Percentiles rank a stretch among this genome's conserved stretches.
These are phyloP conservation scores for Coccomyxa subellipsoidea DNA, from an alignment of 163 green algal genomes.

Conservation along the genomic window DNA sequence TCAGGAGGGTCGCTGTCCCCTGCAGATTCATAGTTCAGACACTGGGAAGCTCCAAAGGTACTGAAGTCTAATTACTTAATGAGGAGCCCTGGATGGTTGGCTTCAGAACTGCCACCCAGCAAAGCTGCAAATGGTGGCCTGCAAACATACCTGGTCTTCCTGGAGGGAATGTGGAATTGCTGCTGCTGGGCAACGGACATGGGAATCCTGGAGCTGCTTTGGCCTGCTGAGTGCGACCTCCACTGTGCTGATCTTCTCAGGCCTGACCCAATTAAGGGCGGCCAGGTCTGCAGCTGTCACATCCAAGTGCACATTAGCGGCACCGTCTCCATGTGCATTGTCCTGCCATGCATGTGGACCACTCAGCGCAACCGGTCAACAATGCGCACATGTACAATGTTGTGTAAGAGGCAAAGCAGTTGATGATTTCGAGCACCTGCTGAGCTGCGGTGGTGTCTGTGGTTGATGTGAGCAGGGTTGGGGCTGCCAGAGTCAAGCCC, in stretches of 20 bases:
- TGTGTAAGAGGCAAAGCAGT: no score
- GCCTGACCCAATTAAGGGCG: neutral
- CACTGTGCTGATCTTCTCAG: neutral
- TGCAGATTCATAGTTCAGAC: neutral
- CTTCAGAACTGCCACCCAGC: no score
- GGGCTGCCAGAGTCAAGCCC: neutral
- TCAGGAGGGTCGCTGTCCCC: neutral
- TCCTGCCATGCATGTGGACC: no score
- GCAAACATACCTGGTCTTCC: neutral
- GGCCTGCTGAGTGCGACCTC: neutral
- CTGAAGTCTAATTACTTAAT: no score
- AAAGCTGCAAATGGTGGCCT: no score
- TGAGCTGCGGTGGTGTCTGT: neutral
- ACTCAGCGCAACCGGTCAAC: no score
- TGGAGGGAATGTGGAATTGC: neutral
- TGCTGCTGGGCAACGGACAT: neutral
- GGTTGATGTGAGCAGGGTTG: neutral
- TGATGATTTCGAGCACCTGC: no score
- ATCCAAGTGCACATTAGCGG: neutral
- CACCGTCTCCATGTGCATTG: no score
- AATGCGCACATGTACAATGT: no score
- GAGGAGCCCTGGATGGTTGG: no score
- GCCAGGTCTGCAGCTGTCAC: neutral
- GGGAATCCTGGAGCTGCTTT: neutral
- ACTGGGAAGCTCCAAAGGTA: no score